Evolutionary conservation across 2,329 filamentous ascomycete genomes (phyloP).

Genomic region (Shiraia sp.): DNA sequence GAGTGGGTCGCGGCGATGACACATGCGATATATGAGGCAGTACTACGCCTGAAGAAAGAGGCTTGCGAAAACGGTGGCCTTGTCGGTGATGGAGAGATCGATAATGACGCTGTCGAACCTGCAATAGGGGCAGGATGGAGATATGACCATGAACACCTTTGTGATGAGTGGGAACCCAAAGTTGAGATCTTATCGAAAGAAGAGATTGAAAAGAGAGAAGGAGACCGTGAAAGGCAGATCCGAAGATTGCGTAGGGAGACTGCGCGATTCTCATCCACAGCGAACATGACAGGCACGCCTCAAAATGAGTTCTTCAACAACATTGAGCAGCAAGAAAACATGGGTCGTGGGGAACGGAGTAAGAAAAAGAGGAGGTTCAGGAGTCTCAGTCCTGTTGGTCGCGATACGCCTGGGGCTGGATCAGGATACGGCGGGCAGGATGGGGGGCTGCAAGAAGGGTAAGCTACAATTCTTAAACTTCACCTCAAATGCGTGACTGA

Average conservation of each 20-base stretch:
- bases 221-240: constrained; percentile 89
- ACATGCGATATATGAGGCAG: constrained; percentile 95
- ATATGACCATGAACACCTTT: constrained; percentile 89
- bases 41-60: constrained; percentile 91
- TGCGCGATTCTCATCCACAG: constrained; percentile 84
- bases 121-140: constrained; percentile 88
- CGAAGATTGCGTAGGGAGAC: constrained; percentile 86
- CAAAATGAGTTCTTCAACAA: constrained; percentile 64
- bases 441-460: constrained; percentile 55
- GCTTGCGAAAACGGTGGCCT: constrained; percentile 89
- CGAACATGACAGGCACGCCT: constrained; percentile 76
- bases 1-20: constrained; percentile 96
- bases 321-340: constrained; percentile 66
- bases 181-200: constrained; percentile 76
- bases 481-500: constrained; percentile 19
- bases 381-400: constrained; percentile 79
- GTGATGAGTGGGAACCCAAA: constrained; percentile 56
- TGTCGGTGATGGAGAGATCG: constrained; percentile 74
- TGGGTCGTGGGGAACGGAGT: constrained; percentile 88
- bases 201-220: constrained; percentile 96
- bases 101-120: constrained; percentile 80
- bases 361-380: constrained; percentile 95
- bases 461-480: constrained; percentile 15
- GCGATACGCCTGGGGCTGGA: constrained; percentile 77
- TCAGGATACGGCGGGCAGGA: constrained; percentile 72